A percentile compares a stretch with the other conserved stretches of the same genome.
phyloP scores from a whole-genome alignment of 768 basidiomycete species.

The Termitomyces eurrhizus region DNA sequence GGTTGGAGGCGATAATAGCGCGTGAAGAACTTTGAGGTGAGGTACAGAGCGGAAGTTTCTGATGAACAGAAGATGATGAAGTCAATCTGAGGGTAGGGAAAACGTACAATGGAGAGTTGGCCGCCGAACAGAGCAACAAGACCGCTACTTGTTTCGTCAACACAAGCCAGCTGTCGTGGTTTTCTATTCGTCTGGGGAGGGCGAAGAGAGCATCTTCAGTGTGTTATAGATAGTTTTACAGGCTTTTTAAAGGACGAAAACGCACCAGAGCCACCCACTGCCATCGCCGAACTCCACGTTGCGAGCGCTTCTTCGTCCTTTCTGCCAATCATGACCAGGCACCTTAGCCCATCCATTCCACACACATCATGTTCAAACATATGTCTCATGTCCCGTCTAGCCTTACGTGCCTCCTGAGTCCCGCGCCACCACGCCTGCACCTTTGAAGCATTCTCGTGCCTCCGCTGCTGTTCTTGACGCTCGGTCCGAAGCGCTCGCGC shows the following conservation, averaged over 20 bases:
- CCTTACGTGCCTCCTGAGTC: constrained; percentile 32
- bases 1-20: constrained; percentile 34
- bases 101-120: constrained; percentile 48
- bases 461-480: constrained; percentile 49
- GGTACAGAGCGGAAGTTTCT: constrained; percentile 45
- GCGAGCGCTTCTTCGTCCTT: constrained; percentile 43
- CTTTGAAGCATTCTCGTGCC: constrained; percentile 52
- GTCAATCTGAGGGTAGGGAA: not conserved
- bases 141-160: constrained; percentile 48
- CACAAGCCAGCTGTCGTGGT: constrained; percentile 51
- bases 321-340: constrained; percentile 56
- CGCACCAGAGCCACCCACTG: constrained; percentile 27
- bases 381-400: constrained; percentile 41
- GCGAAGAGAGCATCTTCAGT: constrained; percentile 36
- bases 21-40: constrained; percentile 50
- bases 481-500: constrained; percentile 60
- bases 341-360: constrained; percentile 56
- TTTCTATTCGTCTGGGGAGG: constrained; percentile 32
- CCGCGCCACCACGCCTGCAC: constrained; percentile 76
- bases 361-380: constrained; percentile 50
- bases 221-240: not conserved
- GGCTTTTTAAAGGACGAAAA: not conserved
- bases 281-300: constrained; percentile 40
- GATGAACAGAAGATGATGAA: not conserved
- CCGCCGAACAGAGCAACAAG: constrained; percentile 49